Evolutionary conservation across 1,284 basidiomycete species (phyloP), one percentile per base, ranked within the genome.

Genomic region (Lentinula novae-zelandiae): DNA sequence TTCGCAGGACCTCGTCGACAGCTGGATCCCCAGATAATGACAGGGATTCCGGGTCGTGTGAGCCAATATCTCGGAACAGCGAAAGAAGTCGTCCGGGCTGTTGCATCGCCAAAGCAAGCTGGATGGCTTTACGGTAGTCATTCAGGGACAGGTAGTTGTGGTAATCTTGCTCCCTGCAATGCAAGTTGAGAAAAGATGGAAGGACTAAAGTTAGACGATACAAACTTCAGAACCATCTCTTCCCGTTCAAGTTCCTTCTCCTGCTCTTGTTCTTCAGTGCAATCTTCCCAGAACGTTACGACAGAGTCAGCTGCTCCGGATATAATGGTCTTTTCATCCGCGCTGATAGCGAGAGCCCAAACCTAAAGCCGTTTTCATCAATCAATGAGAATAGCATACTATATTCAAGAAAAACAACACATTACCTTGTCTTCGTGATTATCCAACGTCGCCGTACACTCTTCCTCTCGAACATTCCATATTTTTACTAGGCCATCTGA

Each of bases 401-500:
- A 27, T 56, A 66, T 49, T 56, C 17, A 44, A 40, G 49, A 48
- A 34, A 50, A 50, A 53, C 50, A 53, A 12, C 38, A 53, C n/a
- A 27, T 46, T 64, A 91, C 94, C 82, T 96, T 97, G 68, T 96
- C 95, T 71, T 98, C 93, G 69, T 98, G 96, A 67, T 95, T 96
- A 73, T 99, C 97, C 71, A 99, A 77, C 7, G 96, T 99, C 13
- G 87, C 79, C 3, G 86, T 79, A 71, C 93, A 97, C 67, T 92
- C 87, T 71, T 99, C 96, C 57, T 92, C 89, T 64, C 85, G 83
- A 60, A 97, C 83, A 71, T 92, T 95, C 97, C 97, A 99, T 31
- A 99, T 67, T 76, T 98, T 99, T 64, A 98, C 90, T 44, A 99
- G 76, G 3, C 97, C 97, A 72, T 99, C 97, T 12, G 93, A 93